Conservation (phyloP, 2,329 filamentous ascomycete genomes). For the Fusarium bulbicola region DNA sequence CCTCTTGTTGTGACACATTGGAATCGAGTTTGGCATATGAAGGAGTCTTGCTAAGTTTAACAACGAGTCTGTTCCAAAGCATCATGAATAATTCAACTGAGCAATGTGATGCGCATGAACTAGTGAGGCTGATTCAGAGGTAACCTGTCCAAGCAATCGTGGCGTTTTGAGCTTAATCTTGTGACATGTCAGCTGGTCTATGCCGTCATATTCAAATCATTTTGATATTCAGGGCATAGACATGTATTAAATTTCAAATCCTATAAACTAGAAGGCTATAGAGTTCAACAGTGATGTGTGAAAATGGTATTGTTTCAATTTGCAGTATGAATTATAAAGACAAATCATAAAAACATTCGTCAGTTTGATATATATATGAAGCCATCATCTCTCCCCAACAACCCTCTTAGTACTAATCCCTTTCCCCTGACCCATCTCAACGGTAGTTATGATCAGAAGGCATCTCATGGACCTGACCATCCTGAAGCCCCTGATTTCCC, state of each 20-base stretch:
- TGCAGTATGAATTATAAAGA: not conserved
- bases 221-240: not conserved
- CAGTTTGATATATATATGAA: not conserved
- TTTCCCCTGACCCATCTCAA: not conserved
- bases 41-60: not conserved
- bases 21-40: fast-evolving
- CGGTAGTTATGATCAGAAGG: not conserved
- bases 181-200: not conserved
- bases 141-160: not conserved
- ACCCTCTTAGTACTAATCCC: not conserved
- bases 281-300: fast-evolving
- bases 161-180: not conserved
- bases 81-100: not conserved
- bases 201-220: not conserved
- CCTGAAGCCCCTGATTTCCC: not conserved
- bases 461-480: not conserved
- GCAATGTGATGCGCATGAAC: not conserved
- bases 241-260: not conserved
- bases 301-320: not conserved
- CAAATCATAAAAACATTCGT: not conserved
- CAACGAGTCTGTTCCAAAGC: not conserved
- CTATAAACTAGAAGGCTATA: not conserved
- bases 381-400: not conserved
- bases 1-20: not conserved
- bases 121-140: not conserved